Conservation (phyloP, 805 yeast genomes). For the Kodamaea kaohsiungensis region DNA sequence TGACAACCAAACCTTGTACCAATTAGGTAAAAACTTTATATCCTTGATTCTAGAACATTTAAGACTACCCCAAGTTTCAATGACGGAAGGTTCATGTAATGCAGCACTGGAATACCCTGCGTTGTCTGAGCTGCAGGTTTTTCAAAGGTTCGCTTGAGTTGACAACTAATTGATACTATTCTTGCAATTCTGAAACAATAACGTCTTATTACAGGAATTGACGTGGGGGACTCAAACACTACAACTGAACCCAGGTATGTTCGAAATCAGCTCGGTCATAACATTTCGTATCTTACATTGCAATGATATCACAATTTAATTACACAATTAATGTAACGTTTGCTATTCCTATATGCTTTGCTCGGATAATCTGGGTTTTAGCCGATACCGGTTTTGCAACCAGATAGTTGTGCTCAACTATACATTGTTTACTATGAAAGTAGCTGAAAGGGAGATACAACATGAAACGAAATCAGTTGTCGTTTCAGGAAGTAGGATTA, state of each 20-base stretch:
- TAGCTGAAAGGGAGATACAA: too few species aligned
- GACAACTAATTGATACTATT: neutral
- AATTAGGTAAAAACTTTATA: neutral
- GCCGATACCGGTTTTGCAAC: neutral
- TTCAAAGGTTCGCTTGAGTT: neutral
- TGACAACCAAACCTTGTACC: neutral
- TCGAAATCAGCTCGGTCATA: neutral
- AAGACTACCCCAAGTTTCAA: too few species aligned
- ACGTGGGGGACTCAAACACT: neutral
- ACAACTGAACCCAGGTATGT: neutral
- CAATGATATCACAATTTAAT: neutral
- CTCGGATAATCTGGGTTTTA: neutral
- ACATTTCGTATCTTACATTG: too few species aligned
- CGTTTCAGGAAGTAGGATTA: too few species aligned
- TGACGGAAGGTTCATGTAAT: neutral
- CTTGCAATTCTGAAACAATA: neutral
- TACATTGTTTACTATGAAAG: too few species aligned
- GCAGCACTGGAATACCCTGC: neutral
- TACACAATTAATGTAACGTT: neutral
- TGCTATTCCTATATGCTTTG: neutral
- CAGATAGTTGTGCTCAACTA: neutral
- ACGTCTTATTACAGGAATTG: neutral
- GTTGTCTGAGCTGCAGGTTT: neutral
- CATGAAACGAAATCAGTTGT: too few species aligned
- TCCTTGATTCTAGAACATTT: neutral